Percentiles rank a stretch among this genome's conserved stretches.
Evolutionary conservation across 768 basidiomycete species (phyloP).

Genomic region (Chalciporus sphaerocephalus): DNA sequence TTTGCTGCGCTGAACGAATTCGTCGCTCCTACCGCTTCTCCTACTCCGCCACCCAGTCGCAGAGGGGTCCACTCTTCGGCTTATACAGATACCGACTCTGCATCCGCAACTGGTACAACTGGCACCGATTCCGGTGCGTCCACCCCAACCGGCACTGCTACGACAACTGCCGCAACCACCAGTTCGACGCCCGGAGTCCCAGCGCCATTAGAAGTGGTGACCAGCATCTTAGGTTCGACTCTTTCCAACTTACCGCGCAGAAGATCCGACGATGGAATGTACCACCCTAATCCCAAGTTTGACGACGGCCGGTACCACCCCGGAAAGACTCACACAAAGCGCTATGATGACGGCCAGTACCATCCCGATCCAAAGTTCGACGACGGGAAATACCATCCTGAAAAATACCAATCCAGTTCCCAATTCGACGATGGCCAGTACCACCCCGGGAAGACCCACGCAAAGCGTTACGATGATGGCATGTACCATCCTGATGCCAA

Average conservation of each 20-base stretch:
- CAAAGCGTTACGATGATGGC: constrained; percentile 14
- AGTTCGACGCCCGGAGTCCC: not conserved
- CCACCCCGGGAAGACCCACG: not conserved
- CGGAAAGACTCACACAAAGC: no score
- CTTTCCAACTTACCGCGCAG: no score
- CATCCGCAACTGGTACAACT: not conserved
- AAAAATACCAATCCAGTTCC: not conserved
- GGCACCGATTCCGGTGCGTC: constrained; percentile 1
- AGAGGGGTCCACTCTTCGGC: not conserved
- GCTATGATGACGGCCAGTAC: not conserved
- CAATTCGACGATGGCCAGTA: not conserved
- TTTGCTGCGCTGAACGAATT: not conserved
- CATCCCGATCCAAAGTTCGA: no score
- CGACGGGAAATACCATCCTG: not conserved
- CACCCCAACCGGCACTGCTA: not conserved
- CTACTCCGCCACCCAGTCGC: not conserved
- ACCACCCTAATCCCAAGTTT: no score
- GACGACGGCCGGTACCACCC: no score
- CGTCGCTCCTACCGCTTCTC: no score
- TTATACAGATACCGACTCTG: not conserved
- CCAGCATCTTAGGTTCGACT: no score
- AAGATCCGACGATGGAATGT: not conserved
- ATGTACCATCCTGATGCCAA: constrained; percentile 7
- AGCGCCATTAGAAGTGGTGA: no score
- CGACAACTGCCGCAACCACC: not conserved